phyloP scores from a whole-genome alignment of 139 green algal genomes.

The Chlamydomonas sp. region DNA sequence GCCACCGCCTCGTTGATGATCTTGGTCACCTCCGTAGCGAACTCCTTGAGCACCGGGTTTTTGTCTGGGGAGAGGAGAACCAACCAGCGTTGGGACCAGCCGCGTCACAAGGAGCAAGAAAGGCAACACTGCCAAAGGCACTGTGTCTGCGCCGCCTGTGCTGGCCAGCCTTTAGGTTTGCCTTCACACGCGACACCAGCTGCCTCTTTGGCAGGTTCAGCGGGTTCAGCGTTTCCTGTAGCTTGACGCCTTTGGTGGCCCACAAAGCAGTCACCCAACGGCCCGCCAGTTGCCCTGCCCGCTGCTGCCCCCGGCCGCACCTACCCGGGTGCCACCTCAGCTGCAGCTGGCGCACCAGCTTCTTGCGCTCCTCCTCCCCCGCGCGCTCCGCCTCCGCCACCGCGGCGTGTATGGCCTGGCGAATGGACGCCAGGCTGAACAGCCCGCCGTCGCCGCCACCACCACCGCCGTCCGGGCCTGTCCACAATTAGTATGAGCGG shows the following conservation, averaged over 20 bases:
- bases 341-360: constrained; percentile 51
- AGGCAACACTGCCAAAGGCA: too few relatives aligned
- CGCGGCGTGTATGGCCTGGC: constrained; percentile 35
- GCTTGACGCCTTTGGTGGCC: too few relatives aligned
- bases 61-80: constrained; percentile 39
- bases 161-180: too few relatives aligned
- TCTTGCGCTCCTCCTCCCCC: constrained; percentile 43
- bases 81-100: not conserved
- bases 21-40: constrained; percentile 67
- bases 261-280: too few relatives aligned
- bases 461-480: not conserved
- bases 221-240: too few relatives aligned
- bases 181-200: too few relatives aligned
- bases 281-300: too few relatives aligned
- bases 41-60: constrained; percentile 64
- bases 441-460: not conserved
- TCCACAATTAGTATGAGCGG: too few relatives aligned
- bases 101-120: too few relatives aligned
- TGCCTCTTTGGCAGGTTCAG: too few relatives aligned
- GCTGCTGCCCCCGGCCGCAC: too few relatives aligned
- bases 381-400: constrained; percentile 48
- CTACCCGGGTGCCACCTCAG: constrained; percentile 48
- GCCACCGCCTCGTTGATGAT: constrained; percentile 63
- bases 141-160: too few relatives aligned
- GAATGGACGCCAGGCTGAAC: constrained; percentile 45